Evolutionary conservation across 2,329 filamentous ascomycete species (phyloP).

Genomic region (Domatiomyces catenatus): DNA sequence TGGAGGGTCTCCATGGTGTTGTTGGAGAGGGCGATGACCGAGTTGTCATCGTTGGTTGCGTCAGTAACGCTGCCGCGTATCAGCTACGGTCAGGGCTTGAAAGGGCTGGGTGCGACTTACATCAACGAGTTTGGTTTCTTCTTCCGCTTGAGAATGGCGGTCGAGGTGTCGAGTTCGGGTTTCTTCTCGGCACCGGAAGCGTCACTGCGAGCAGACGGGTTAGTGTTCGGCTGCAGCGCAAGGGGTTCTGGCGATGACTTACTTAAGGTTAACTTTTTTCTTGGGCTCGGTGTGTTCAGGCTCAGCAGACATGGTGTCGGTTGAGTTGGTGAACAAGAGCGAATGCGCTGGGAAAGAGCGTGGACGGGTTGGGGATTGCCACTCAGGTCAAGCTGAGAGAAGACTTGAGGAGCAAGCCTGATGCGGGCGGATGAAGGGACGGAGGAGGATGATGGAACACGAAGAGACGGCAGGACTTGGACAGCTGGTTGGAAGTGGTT

Average conservation of each 20-base stretch:
- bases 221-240: conserved; percentile 11
- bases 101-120: conserved; percentile 37
- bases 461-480: background rate
- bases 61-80: conserved; percentile 65
- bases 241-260: conserved; percentile 27
- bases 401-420: background rate
- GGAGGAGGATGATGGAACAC: background rate
- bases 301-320: conserved; percentile 53
- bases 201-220: conserved; percentile 43
- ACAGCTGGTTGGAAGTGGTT: background rate
- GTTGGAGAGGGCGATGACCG: conserved; percentile 93
- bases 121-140: conserved; percentile 99
- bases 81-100: conserved; percentile 4
- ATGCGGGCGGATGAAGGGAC: background rate
- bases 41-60: conserved; percentile 98
- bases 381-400: background rate
- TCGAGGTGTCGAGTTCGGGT: conserved; percentile 80
- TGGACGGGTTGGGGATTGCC: background rate
- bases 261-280: conserved; percentile 74
- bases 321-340: background rate
- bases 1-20: conserved; percentile 97
- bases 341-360: background rate
- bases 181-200: conserved; percentile 76
- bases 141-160: conserved; percentile 99
- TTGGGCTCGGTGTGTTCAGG: conserved; percentile 49